Percentiles rank a stretch among this genome's conserved stretches.
Evolutionary conservation across 1,284 basidiomycete species (phyloP).

Genomic region (Gymnopus androsaceus): DNA sequence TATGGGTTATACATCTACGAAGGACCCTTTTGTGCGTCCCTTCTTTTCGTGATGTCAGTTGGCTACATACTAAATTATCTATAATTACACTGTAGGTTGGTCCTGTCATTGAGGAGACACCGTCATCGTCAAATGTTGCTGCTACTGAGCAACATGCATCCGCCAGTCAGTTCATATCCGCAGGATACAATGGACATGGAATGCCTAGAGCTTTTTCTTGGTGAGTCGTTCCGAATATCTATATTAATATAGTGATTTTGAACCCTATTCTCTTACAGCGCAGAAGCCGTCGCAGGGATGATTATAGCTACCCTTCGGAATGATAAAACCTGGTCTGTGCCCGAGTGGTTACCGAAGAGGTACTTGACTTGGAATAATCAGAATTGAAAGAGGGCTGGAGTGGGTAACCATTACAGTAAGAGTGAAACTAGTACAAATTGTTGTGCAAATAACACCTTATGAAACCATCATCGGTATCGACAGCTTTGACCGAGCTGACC

Average conservation of each 20-base stretch:
- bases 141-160: slow-evolving; percentile 24
- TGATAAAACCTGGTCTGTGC: slow-evolving; percentile 50
- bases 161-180: slow-evolving; percentile 69
- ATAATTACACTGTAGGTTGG: slow-evolving; percentile 60
- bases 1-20: slow-evolving; percentile 71
- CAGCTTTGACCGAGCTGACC: too few species aligned
- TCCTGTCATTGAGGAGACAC: slow-evolving; percentile 45
- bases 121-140: slow-evolving; percentile 15
- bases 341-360: slow-evolving; percentile 65
- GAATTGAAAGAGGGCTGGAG: too few species aligned
- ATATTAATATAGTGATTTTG: background rate
- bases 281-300: slow-evolving; percentile 68
- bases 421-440: too few species aligned
- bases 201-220: slow-evolving; percentile 79
- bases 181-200: slow-evolving; percentile 79
- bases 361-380: slow-evolving; percentile 49
- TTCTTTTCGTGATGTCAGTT: background rate
- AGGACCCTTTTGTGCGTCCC: slow-evolving; percentile 70
- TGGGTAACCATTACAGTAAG: too few species aligned
- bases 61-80: background rate
- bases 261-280: slow-evolving; percentile 45
- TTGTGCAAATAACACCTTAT: too few species aligned
- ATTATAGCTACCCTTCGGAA: slow-evolving; percentile 54
- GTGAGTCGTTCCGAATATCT: slow-evolving; percentile 34
- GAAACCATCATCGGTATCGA: too few species aligned